phyloP scores from a whole-genome alignment of 495 filamentous ascomycete species.

The Jackrogersella multiformis region DNA sequence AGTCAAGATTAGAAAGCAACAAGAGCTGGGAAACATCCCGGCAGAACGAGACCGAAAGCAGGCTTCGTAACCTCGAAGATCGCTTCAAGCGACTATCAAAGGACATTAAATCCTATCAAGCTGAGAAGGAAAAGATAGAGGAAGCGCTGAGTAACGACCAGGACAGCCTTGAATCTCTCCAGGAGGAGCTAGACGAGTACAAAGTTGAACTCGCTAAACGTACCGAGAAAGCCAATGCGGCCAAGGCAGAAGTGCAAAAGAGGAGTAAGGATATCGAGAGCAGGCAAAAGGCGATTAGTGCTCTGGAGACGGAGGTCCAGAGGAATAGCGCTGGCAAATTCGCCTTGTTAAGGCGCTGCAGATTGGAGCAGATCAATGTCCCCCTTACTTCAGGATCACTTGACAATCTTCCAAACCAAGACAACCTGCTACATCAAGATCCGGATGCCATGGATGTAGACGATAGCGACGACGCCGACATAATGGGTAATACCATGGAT shows the following conservation, averaged over 20 bases:
- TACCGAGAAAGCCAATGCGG: conserved; percentile 78
- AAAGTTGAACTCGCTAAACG: conserved; percentile 72
- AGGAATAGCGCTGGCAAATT: conserved; percentile 84
- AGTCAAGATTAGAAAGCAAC: conserved; percentile 78
- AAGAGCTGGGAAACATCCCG: conserved; percentile 80
- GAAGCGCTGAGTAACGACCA: conserved; percentile 74
- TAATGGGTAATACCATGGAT: conserved; percentile 64
- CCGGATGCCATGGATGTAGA: conserved; percentile 91
- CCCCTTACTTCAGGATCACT: conserved; percentile 84
- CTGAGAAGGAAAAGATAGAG: conserved; percentile 77
- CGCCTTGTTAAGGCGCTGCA: conserved; percentile 84
- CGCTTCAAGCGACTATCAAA: conserved; percentile 70
- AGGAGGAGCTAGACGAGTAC: conserved; percentile 73
- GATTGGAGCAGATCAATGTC: conserved; percentile 89
- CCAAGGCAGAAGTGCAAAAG: conserved; percentile 85
- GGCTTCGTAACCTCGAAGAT: conserved; percentile 72
- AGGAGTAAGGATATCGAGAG: conserved; percentile 81
- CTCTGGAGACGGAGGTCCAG: conserved; percentile 82
- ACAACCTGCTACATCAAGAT: conserved; percentile 72
- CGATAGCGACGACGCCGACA: conserved; percentile 70
- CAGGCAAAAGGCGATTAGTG: conserved; percentile 78
- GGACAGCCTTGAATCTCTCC: conserved; percentile 79
- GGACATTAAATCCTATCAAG: conserved; percentile 73
- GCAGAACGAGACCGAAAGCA: conserved; percentile 70
- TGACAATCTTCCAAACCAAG: conserved; percentile 86